Percentiles rank a stretch among this genome's conserved stretches.
phyloP scores from a whole-genome alignment of 2,329 filamentous ascomycete species.

The Scleromitrula shiraiana region DNA sequence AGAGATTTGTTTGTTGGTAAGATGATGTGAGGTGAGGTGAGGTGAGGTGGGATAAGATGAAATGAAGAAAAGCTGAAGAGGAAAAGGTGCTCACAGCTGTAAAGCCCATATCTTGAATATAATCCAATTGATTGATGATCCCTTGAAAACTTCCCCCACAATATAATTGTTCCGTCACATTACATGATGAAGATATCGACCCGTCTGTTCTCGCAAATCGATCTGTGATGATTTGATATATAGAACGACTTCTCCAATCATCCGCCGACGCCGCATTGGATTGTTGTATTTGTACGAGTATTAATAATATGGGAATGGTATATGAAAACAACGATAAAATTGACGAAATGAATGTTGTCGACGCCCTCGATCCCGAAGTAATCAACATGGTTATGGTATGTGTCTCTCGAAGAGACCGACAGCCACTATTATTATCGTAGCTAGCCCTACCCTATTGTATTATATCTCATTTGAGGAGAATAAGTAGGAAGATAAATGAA shows the following conservation, averaged over 20 bases:
- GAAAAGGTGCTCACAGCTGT: constrained; percentile 19
- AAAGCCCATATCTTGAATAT: constrained; percentile 36
- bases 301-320: background rate
- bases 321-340: background rate
- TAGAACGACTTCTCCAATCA: constrained; percentile 31
- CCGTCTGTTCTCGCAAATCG: constrained; percentile 32
- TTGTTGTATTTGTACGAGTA: background rate
- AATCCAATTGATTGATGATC: constrained; percentile 38
- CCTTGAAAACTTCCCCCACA: constrained; percentile 40
- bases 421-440: no score
- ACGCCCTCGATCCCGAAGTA: no score
- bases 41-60: background rate
- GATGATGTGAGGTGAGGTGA: no score
- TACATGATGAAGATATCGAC: constrained; percentile 27
- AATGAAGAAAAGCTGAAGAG: background rate
- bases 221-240: constrained; percentile 36
- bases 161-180: constrained; percentile 28
- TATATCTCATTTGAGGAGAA: no score
- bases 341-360: constrained; percentile 13
- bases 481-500: no score
- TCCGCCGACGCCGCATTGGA: constrained; percentile 14
- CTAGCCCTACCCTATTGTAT: no score
- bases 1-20: no score
- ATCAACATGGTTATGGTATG: no score
- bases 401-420: no score